Evolutionary conservation across 345 rosid species (phyloP).

Genomic region (Linum lewisii): DNA sequence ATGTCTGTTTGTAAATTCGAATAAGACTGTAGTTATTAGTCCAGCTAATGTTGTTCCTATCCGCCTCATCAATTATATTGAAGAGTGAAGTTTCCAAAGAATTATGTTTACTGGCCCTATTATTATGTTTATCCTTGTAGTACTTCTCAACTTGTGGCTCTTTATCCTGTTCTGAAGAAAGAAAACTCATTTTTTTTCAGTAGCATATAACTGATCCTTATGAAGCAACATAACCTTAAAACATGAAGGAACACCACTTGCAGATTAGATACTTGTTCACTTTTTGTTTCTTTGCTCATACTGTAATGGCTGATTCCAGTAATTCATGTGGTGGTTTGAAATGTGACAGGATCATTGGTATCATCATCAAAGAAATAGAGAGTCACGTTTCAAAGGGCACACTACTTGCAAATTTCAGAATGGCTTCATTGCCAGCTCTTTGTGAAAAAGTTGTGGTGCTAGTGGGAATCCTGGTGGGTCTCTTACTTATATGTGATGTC

Average conservation of each 20-base stretch:
- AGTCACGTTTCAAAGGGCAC: conserved; percentile 77
- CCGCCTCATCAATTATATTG: too few species aligned
- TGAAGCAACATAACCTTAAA: neutral
- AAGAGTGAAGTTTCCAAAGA: too few species aligned
- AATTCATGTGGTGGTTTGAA: conserved; percentile 2
- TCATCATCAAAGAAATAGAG: conserved; percentile 84
- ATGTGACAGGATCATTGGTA: conserved; percentile 66
- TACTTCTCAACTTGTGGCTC: neutral
- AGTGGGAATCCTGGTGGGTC: conserved; percentile 76
- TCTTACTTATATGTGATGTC: neutral
- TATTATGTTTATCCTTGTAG: neutral
- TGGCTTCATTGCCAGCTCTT: conserved; percentile 64
- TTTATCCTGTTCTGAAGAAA: neutral
- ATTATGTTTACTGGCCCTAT: neutral
- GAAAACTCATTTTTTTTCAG: neutral
- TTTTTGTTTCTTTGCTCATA: neutral
- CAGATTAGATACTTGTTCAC: neutral
- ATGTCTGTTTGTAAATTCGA: too few species aligned
- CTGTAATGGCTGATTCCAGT: conserved; percentile 3
- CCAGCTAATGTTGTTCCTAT: neutral
- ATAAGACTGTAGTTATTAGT: neutral
- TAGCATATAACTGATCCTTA: neutral
- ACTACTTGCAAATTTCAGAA: conserved; percentile 78
- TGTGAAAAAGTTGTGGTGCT: conserved; percentile 81
- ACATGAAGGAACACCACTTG: neutral